Conservation (phyloP, 2,329 filamentous ascomycete species). For the Exserohilum turcica region DNA sequence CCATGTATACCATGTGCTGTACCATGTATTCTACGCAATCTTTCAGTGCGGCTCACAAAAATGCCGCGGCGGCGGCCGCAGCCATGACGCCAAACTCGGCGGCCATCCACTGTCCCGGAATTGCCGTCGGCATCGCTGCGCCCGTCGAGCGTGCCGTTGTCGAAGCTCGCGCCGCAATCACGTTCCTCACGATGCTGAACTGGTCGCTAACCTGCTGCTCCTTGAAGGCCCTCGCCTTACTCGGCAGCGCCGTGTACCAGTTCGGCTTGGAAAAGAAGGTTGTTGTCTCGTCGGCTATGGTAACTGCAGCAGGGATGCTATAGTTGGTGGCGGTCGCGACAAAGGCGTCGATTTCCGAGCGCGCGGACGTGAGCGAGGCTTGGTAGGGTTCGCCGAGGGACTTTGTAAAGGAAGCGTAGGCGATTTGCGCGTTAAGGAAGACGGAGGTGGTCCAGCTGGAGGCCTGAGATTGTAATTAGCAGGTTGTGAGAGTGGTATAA, state of each 20-base stretch:
- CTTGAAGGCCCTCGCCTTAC: slow-evolving; percentile 34
- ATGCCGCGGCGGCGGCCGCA: slow-evolving; percentile 35
- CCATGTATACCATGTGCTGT: not conserved
- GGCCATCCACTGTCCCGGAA: slow-evolving; percentile 22
- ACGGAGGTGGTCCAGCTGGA: slow-evolving; percentile 37
- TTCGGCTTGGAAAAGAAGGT: slow-evolving; percentile 30
- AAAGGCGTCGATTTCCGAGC: slow-evolving; percentile 35
- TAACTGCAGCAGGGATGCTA: slow-evolving; percentile 34
- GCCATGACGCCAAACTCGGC: slow-evolving; percentile 36
- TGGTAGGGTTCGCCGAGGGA: slow-evolving; percentile 33
- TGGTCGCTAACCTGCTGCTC: slow-evolving; percentile 39
- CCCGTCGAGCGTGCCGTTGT: slow-evolving; percentile 23
- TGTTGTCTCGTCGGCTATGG: slow-evolving; percentile 25
- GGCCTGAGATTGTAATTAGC: slow-evolving; percentile 22
- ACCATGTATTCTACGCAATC: no score
- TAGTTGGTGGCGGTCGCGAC: slow-evolving; percentile 30
- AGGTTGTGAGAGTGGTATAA: not conserved
- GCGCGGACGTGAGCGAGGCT: slow-evolving; percentile 32
- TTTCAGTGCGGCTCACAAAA: slow-evolving; percentile 22
- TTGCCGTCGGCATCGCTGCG: slow-evolving; percentile 27
- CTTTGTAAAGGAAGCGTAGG: slow-evolving; percentile 27
- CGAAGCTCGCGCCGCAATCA: slow-evolving; percentile 24
- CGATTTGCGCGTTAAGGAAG: slow-evolving; percentile 31
- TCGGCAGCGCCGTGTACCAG: slow-evolving; percentile 41
- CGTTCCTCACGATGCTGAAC: slow-evolving; percentile 35